Evolutionary conservation across 176 grass and related monocot genomes (phyloP), one percentile per base, ranked within the genome.

Genomic region (Aegilops tauschii): DNA sequence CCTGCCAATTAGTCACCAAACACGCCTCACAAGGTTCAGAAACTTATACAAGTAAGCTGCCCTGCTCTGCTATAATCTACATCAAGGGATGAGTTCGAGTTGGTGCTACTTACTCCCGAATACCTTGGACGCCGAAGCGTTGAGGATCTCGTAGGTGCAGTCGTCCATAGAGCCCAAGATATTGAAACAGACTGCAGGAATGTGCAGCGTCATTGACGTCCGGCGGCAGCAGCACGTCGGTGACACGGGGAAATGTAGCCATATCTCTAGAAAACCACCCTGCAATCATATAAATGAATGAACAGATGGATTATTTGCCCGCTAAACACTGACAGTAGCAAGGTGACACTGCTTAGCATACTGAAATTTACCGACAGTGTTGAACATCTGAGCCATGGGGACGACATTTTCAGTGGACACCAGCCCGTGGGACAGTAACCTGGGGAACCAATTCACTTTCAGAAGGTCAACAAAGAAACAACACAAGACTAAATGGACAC

Each of bases 231-330:
- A 98, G 45, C 45, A 95, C 89, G 5, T 78, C 73, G 49, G 89
- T 83, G 44, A 91, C 87, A 65, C 31, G 80, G 45, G 76, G 83
- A 21, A 98, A 73, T 5, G 83, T 98, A 66, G 86, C 32, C 66
- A 89, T 86, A 79, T 98, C 93, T 74, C 89, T 86, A 54, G 93
- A 93, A 89, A 98, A 95, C 95, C 91, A 98, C 62, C 95, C 93
- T 98, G 86, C 10, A 87, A 42, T 20, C 68, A 23, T 40, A 40
- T 8, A 8, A 28, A 25, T 79, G 14, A 14, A 61, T 25, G 27
- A 35, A 39, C 28, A 47, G 36, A 52, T 76, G 6, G 23, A 80
- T 65, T 25, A n/a, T 5, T 9, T 9, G n/a, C 20, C 73, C 20
- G 3, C 54, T 71, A 29, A 87, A 92, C 83, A 95, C 65, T 34